Evolutionary conservation across 2,329 filamentous ascomycete genomes (phyloP), one percentile per base, ranked within the genome.

Genomic region (Cordyceps tenuipes): DNA sequence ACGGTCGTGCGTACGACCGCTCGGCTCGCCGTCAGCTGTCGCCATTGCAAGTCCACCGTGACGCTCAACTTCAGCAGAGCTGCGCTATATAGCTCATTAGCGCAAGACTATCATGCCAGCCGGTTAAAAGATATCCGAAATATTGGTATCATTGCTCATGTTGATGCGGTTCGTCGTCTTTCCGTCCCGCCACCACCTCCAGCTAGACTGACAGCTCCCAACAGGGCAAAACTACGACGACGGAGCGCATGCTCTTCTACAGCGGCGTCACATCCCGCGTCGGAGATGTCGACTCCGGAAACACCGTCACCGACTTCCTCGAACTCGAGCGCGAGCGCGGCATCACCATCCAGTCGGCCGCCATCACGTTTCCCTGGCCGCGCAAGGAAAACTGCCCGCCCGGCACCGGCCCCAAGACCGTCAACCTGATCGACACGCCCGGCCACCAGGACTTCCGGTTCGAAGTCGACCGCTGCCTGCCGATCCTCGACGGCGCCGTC

Each of bases 241-340:
- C 94, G 3, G 94, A 99, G 84, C 91, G 94, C 61, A 97, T 97
- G 93, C 88, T 99, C 69, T 97, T 91, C 71, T 96, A 97, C 69
- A 95, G 91, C 71, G 93, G 94, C 53, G 86, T 92, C 63, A 96
- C 92, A 10, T 82, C 90, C 65, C 82, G 92, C 72, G 85, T 97
- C 69, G 94, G 94, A 76, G 92, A 97, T 73, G 94, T 99, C 64
- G 93, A 97, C 68, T 89, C 96, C 73, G 94, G 94, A 43, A 96
- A 95, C 64, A 97, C 94, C 4, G 91, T 97, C 8, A 99, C 94
- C 3, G 94, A 99, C 74, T 99, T 97, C 66, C 82, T 99, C 7
- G 93, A 94, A 7, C 87, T 96, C 64, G 94, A 99, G 72, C 83
- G 93, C 68, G 87, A 91, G 65, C 82, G 94, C 65, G 94, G 94